Evolutionary conservation across 73 alveolate species (phyloP).

Genomic region (Uronychia setigera): DNA sequence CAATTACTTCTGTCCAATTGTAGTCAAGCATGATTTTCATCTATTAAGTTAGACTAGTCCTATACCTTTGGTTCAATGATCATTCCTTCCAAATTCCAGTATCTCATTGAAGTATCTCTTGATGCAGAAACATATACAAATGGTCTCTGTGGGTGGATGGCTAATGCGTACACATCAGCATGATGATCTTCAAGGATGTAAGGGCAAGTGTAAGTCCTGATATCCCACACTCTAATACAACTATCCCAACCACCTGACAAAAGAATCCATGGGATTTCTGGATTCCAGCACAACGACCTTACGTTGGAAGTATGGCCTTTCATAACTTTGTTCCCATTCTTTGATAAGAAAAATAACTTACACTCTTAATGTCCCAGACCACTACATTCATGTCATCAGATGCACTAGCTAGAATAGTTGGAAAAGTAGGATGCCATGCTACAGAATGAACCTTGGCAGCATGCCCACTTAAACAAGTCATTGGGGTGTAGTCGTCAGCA

Average conservation of each 20-base stretch:
- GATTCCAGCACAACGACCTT: constrained; percentile 77
- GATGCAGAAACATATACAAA: constrained; percentile 83
- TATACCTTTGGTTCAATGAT: constrained; percentile 7
- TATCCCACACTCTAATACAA: constrained; percentile 79
- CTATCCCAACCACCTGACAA: constrained; percentile 91
- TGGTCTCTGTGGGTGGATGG: constrained; percentile 74
- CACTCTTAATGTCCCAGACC: constrained; percentile 64
- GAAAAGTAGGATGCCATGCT: constrained; percentile 3
- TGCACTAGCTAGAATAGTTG: constrained; percentile 73
- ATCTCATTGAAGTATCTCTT: constrained; percentile 78
- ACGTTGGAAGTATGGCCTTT: constrained; percentile 84
- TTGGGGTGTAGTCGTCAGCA: neutral
- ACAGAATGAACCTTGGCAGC: neutral
- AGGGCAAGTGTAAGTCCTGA: constrained; percentile 67
- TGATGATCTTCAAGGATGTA: constrained; percentile 68
- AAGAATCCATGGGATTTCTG: constrained; percentile 75
- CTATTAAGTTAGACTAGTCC: neutral
- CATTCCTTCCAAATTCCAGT: constrained; percentile 57
- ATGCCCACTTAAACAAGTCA: neutral
- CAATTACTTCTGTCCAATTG: neutral
- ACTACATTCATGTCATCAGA: constrained; percentile 79
- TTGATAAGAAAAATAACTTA: neutral
- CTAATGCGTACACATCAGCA: constrained; percentile 88
- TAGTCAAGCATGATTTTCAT: neutral
- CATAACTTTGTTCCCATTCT: constrained; percentile 39